phyloP scores from a whole-genome alignment of 331 rosid genomes.

The Phaseolus coccineus region DNA sequence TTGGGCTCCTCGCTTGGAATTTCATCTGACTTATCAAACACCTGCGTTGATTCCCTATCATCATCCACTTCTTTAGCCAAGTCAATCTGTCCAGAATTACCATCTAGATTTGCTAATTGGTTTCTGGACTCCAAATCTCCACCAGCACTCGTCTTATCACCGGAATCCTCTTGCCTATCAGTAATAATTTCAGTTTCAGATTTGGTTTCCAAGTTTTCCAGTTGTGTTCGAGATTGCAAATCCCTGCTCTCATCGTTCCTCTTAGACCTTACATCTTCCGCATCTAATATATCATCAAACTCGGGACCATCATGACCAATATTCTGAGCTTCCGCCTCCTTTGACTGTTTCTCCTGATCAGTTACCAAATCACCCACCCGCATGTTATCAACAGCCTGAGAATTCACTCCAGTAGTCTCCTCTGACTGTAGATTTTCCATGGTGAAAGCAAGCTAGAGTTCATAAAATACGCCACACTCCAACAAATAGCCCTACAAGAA shows the following conservation, averaged over 20 bases:
- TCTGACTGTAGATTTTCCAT: constrained; percentile 55
- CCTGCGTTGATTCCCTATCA: constrained; percentile 42
- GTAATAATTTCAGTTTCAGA: constrained; percentile 46
- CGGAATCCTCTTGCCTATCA: constrained; percentile 36
- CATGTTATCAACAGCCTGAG: constrained; percentile 48
- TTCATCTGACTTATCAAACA: constrained; percentile 51
- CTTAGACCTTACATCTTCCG: constrained; percentile 26
- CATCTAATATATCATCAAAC: constrained; percentile 39
- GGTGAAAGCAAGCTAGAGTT: constrained; percentile 30
- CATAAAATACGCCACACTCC: constrained; percentile 15
- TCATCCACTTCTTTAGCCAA: constrained; percentile 49
- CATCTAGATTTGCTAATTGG: constrained; percentile 45
- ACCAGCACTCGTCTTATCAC: constrained; percentile 37
- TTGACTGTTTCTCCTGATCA: constrained; percentile 45
- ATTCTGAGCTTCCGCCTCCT: constrained; percentile 46
- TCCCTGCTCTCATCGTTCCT: constrained; percentile 38
- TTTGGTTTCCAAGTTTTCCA: constrained; percentile 36
- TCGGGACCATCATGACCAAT: constrained; percentile 40
- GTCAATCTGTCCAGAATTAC: constrained; percentile 34
- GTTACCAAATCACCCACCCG: constrained; percentile 43
- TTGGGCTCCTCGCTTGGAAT: constrained; percentile 60
- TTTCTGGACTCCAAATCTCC: constrained; percentile 39
- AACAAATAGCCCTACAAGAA: constrained; percentile 38
- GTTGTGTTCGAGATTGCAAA: constrained; percentile 32
- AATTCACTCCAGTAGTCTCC: constrained; percentile 40